Evolutionary conservation across 257 asterid species (phyloP).

Genomic region (Solanum boliviense): DNA sequence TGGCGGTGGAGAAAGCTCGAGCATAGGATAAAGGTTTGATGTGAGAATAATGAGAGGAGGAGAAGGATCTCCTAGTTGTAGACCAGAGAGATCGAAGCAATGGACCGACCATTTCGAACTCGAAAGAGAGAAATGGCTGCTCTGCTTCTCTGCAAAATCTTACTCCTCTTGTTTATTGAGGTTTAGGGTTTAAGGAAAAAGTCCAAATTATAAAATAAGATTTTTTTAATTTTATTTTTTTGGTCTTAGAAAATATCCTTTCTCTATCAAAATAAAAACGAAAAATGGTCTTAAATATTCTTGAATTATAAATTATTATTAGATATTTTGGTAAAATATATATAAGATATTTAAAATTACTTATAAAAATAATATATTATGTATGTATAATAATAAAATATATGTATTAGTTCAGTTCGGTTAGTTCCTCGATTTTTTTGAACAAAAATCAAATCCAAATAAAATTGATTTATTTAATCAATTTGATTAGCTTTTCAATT

Average conservation of each 20-base stretch:
- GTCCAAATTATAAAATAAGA: neutral
- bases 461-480: no score
- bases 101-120: slow-evolving; percentile 44
- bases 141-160: neutral
- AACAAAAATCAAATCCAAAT: no score
- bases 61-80: slow-evolving; percentile 21
- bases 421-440: no score
- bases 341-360: no score
- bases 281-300: no score
- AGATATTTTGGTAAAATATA: no score
- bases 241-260: neutral
- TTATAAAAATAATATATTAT: no score
- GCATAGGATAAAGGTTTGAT: slow-evolving; percentile 19
- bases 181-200: slow-evolving; percentile 3
- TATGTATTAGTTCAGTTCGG: no score
- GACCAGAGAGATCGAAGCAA: slow-evolving; percentile 59
- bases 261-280: neutral
- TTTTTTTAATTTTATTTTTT: neutral
- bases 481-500: fast-evolving
- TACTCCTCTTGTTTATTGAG: neutral
- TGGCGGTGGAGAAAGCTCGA: slow-evolving; percentile 38
- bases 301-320: no score
- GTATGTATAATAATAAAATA: no score
- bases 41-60: slow-evolving; percentile 6
- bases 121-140: neutral